These are phyloP conservation scores for Nothopassalora personata DNA, from an alignment of 2,329 filamentous ascomycete genomes.

Conservation along the genomic window DNA sequence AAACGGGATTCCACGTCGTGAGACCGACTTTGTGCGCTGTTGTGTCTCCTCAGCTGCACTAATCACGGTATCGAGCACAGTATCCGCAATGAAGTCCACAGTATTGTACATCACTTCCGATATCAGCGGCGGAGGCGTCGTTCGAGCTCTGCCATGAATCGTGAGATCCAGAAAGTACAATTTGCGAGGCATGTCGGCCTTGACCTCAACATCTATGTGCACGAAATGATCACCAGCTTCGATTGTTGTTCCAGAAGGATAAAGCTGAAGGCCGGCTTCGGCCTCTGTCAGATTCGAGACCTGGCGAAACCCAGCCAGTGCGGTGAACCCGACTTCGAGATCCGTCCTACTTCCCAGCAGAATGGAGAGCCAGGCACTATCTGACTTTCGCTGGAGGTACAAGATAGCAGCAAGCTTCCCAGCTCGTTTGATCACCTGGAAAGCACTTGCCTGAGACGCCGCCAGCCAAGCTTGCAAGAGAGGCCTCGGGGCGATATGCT, in stretches of 20 bases:
- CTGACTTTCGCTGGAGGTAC: slow-evolving; percentile 5
- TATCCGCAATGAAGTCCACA: neutral
- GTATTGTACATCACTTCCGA: neutral
- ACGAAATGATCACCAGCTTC: slow-evolving; percentile 1
- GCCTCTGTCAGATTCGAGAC: slow-evolving; percentile 2
- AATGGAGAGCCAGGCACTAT: slow-evolving; percentile 6
- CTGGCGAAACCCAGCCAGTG: neutral
- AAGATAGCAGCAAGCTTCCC: slow-evolving; percentile 10
- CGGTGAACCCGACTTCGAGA: slow-evolving; percentile 14
- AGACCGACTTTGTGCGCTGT: neutral
- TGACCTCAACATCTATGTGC: neutral
- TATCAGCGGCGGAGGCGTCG: neutral
- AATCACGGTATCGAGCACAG: neutral
- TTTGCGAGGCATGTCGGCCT: neutral
- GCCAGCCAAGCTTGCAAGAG: slow-evolving; percentile 5
- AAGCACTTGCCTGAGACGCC: slow-evolving; percentile 5
- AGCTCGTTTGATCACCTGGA: slow-evolving; percentile 13
- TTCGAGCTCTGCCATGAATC: neutral
- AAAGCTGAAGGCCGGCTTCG: neutral
- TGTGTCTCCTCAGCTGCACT: neutral
- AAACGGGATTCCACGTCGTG: neutral
- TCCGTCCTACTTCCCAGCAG: slow-evolving; percentile 13
- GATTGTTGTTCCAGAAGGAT: slow-evolving; percentile 2
- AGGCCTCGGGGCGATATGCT: slow-evolving; percentile 2
- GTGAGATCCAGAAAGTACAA: neutral